Evolutionary conservation across 106 monocot species (phyloP), one percentile per base, ranked within the genome.

Genomic region (Dioscorea alata): DNA sequence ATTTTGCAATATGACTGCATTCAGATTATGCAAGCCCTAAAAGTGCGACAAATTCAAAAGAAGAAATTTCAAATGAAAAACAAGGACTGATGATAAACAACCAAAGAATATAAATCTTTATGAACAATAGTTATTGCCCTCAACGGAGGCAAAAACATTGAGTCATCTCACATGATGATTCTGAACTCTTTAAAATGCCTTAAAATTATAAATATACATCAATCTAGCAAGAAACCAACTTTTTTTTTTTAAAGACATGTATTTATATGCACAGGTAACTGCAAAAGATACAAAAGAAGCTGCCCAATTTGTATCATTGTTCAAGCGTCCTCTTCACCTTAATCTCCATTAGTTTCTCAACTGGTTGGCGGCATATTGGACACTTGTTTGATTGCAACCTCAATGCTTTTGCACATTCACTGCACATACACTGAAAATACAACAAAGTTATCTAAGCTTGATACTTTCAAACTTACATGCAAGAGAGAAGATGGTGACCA

Each of bases 351-450:
- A 96, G 79, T 65, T 82, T 82, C 58, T 96, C 86, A 63, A 96
- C 76, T 58, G 91, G 84, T 62, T 96, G 96, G 12, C 91, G 81
- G 69, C 92, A 96, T 68, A 96, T 86, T 7, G 96, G 96, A 66
- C 91, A 96, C 64, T 84, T 92, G 65, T 89, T 86, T 62, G 86
- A 82, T 70, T 89, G 91, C 52, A 82, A 57, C 19, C 83, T 78
- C 35, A 92, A 68, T 61, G 74, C 73, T 71, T 89, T 91, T 24
- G 91, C 96, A 82, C 96, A 96, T 52, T 86, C 86, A 72, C 82
- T 67, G 79, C 96, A 96, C 88, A 96, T 80, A 72, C 96, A 96
- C 96, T 96, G 86, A n/a, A 81, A 23, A 69, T 33, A 13, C 8
- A 68, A 35, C 35, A 28, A 19, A 60, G 48, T 52, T 17, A 65